Evolutionary conservation across 2,329 filamentous ascomycete genomes (phyloP).

Genomic region (Reticulascus tulasneorum): DNA sequence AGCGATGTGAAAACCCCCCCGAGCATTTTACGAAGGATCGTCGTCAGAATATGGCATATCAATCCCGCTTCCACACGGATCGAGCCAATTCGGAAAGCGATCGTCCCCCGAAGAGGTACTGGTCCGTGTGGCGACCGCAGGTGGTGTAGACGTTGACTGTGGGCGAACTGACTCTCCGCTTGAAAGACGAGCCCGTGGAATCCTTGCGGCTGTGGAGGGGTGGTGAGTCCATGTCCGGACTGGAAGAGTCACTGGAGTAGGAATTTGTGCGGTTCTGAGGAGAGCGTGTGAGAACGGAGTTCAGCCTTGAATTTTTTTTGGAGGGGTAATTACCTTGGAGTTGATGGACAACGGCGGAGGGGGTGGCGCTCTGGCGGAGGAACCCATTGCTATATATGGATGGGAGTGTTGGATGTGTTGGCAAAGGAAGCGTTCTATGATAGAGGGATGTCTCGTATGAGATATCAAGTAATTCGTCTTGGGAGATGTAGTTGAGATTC

Average conservation of each 20-base stretch:
- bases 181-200: slow-evolving; percentile 14
- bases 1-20: too few relatives aligned
- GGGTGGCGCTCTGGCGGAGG: slow-evolving; percentile 1
- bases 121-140: slow-evolving; percentile 51
- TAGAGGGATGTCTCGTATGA: too few relatives aligned
- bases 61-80: slow-evolving; percentile 29
- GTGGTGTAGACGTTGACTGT: slow-evolving; percentile 50
- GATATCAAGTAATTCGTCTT: too few relatives aligned
- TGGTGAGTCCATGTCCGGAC: too few relatives aligned
- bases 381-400: slow-evolving; percentile 1
- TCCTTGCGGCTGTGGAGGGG: slow-evolving; percentile 17
- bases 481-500: too few relatives aligned
- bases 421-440: too few relatives aligned
- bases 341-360: slow-evolving; percentile 1
- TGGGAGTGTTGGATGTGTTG: too few relatives aligned
- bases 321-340: slow-evolving; percentile 1
- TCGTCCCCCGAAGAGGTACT: slow-evolving; percentile 48
- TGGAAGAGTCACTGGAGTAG: slow-evolving; percentile 24
- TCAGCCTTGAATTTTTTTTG: background rate
- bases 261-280: slow-evolving; percentile 16
- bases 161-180: slow-evolving; percentile 26
- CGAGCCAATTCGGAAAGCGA: slow-evolving; percentile 40
- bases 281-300: background rate
- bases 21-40: too few relatives aligned
- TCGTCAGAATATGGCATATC: too few relatives aligned